Evolutionary conservation across 2,329 filamentous ascomycete species (phyloP), one percentile per base, ranked within the genome.

Genomic region (Aspergillus sp.): DNA sequence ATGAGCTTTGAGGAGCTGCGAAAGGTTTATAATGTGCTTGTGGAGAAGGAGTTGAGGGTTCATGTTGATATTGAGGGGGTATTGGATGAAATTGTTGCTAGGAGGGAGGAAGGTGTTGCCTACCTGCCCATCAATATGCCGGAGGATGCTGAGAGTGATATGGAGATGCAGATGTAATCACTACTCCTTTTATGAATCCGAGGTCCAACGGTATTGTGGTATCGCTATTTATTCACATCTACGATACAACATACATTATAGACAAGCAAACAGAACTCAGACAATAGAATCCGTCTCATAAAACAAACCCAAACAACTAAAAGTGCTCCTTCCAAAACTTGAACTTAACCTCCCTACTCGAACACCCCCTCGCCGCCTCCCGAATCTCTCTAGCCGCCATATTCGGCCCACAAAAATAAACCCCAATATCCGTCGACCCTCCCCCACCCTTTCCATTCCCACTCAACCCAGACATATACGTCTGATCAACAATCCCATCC

Each of bases 371-470:
- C 57, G 88, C 86, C 13, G 91, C 90, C 64, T 82, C 81, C 69
- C 87, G 85, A 66, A 98, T 96, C 61, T 88, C 82, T 56, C 90
- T 81, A 5, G 91, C 91, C 71, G 80, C 75, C 55, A 78, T 78
- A 53, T 87, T 93, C 20, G 90, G 90, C 50, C 93, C 93, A 68
- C 93, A 98, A 70, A 97, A 97, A 74, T 98, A 98, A 17, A 98
- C 91, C 71, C 93, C 93, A 10, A 98, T 86, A 33, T 91, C 89
- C 3, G 89, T 94, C 61, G 82, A 80, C 64, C 85, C 77, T 10
- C 25, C 25, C 10, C 25, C 10, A 30, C 25, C 17, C 37, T 12
- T 39, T 7, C 7, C 15, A 59, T 79, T 85, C 50, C 81, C 81
- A 68, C 94, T 86, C 13, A 96, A 70, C 1, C 90, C 90, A 46